Evolutionary conservation across 345 rosid genomes (phyloP).

Genomic region (Carallia pectinifolia): DNA sequence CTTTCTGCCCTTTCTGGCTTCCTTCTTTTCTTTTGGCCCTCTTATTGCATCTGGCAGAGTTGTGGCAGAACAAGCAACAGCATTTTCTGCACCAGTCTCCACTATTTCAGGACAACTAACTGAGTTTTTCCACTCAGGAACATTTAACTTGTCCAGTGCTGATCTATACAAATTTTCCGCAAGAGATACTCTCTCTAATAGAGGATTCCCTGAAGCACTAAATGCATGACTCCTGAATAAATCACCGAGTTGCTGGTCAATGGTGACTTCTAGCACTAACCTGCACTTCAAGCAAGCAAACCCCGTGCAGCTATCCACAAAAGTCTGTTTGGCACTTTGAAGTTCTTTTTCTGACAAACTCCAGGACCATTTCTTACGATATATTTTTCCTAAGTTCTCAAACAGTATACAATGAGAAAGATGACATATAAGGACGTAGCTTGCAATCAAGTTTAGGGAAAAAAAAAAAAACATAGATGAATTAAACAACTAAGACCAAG

Average conservation of each 20-base stretch:
- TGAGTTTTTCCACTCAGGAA: slow-evolving; percentile 56
- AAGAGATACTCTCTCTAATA: slow-evolving; percentile 39
- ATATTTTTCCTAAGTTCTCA: slow-evolving; percentile 54
- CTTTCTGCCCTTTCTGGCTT: slow-evolving; percentile 45
- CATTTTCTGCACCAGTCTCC: slow-evolving; percentile 25
- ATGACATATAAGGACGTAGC: slow-evolving; percentile 11
- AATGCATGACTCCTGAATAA: slow-evolving; percentile 43
- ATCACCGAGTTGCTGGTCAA: slow-evolving; percentile 73
- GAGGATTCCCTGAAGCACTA: slow-evolving; percentile 21
- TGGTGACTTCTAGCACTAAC: slow-evolving; percentile 56
- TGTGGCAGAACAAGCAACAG: slow-evolving; percentile 3
- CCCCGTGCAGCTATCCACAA: slow-evolving; percentile 29
- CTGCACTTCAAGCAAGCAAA: slow-evolving; percentile 66
- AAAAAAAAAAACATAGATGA: background rate
- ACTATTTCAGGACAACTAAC: slow-evolving; percentile 34
- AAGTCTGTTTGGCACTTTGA: slow-evolving; percentile 49
- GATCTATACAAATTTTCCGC: slow-evolving; percentile 62
- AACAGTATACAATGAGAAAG: slow-evolving; percentile 14
- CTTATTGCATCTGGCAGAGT: slow-evolving; percentile 18
- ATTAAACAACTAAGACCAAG: background rate
- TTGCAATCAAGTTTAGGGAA: background rate
- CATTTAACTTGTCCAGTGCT: slow-evolving; percentile 59
- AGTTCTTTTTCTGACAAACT: slow-evolving; percentile 69
- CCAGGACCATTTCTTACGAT: slow-evolving; percentile 59
- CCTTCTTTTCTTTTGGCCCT: slow-evolving; percentile 31